Conservation (phyloP, 345 rosid species). For the Aegle marmelos region DNA sequence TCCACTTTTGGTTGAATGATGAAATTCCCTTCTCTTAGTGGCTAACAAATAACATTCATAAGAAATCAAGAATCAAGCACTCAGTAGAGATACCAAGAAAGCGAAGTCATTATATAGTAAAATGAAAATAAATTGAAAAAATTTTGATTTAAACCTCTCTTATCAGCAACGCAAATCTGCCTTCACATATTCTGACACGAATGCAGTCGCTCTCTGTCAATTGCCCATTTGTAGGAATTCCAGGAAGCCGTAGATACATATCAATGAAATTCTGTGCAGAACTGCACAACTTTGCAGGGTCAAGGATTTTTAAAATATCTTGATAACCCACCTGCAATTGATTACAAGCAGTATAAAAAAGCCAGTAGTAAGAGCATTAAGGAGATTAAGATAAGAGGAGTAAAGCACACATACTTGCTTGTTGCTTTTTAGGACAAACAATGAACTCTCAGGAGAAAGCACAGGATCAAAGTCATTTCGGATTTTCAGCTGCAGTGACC, state of each 20-base stretch:
- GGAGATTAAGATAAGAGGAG: conserved; percentile 1
- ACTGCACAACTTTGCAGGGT: conserved; percentile 73
- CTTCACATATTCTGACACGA: conserved; percentile 97
- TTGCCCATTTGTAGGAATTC: conserved; percentile 78
- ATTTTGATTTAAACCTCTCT: conserved; percentile 67
- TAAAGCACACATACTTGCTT: conserved; percentile 59
- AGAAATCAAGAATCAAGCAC: conserved; percentile 22
- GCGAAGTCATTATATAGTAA: conserved; percentile 1
- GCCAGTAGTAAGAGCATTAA: conserved; percentile 14
- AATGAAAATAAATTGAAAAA: conserved; percentile 7
- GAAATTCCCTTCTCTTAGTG: conserved; percentile 98
- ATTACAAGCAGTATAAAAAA: background rate
- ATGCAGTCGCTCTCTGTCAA: conserved; percentile 92
- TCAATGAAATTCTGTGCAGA: conserved; percentile 94
- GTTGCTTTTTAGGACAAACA: conserved; percentile 92
- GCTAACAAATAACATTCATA: conserved; percentile 45
- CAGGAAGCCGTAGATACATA: conserved; percentile 84
- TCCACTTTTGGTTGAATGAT: conserved; percentile 99
- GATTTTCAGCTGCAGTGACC: conserved; percentile 80
- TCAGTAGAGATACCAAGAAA: conserved; percentile 15
- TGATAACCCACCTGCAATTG: conserved; percentile 70
- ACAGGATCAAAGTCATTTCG: conserved; percentile 99
- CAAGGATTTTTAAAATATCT: conserved; percentile 88
- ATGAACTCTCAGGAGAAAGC: conserved; percentile 98
- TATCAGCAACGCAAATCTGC: conserved; percentile 94